Conservation (phyloP, 345 rosid species). For the Dipteronia sinensis region DNA sequence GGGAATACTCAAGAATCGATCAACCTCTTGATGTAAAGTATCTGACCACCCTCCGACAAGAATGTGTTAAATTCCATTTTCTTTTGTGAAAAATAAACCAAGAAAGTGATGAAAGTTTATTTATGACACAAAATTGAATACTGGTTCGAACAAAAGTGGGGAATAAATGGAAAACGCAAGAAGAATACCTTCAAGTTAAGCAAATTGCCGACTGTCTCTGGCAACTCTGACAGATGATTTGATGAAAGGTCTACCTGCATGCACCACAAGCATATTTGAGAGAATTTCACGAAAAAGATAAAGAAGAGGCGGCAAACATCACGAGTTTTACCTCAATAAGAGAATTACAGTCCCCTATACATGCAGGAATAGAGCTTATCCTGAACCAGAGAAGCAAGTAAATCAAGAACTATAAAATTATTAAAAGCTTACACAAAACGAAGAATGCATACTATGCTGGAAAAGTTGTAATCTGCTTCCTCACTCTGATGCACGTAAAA, state of each 20-base stretch:
- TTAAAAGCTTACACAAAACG: not conserved
- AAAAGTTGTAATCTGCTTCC: not conserved
- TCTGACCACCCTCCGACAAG: not conserved
- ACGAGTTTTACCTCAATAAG: constrained; percentile 61
- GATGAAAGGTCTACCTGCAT: constrained; percentile 92
- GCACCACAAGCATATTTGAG: constrained; percentile 23
- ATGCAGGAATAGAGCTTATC: constrained; percentile 49
- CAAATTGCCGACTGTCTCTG: constrained; percentile 62
- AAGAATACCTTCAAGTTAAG: constrained; percentile 62
- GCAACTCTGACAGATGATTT: constrained; percentile 69
- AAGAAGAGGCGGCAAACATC: not conserved
- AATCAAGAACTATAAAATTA: constrained; percentile 2
- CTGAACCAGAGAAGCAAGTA: constrained; percentile 41
- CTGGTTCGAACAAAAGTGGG: not conserved
- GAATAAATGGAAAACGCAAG: not conserved
- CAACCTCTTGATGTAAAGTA: not conserved
- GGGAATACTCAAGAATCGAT: no score
- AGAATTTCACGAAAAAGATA: not conserved
- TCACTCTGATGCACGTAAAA: not conserved
- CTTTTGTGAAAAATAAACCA: constrained; percentile 1
- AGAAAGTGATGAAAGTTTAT: not conserved
- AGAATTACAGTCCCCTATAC: constrained; percentile 57
- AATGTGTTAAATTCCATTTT: not conserved
- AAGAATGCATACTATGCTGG: not conserved
- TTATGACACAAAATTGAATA: not conserved